Evolutionary conservation across 148 eudicot genomes (phyloP), one percentile per base, ranked within the genome.

Genomic region (Selenicereus undatus): DNA sequence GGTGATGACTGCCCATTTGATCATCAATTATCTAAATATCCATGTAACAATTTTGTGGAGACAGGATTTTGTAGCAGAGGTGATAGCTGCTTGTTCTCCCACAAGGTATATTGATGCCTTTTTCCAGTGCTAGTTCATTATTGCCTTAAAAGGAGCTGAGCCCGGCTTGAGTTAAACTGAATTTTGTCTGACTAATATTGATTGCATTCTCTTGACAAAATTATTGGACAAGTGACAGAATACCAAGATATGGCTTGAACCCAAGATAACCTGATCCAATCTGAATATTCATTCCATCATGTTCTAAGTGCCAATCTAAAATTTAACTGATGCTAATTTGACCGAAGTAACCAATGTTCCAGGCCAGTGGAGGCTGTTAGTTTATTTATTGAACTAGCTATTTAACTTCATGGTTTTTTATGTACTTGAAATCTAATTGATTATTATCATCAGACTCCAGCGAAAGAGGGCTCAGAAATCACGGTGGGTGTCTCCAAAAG

Each of bases 1-100:
- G 98, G 99, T 82, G 92, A 92, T 74, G 94, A 90, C 76, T 96
- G 99, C 82, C 97, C 97, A 22, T 96, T 58, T 87, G 99, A 94
- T 88, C 99, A 96, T 87, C 78, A 92, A 51, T 91, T 96, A 83
- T 91, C 97, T 42, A 96, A 94, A 84, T 96, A 96, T 88, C 98
- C 98, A 5, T 96, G 99, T 85, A 86, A 86, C 75, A 94, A 85
- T 78, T 85, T 56, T 73, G 83, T 79, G 24, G 26, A 88, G 62
- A 85, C 84, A 14, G 95, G 97, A 56, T 91, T 70, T 82, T 96
- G 99, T 89, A 51, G 45, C 88, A 90, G 99, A 82, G 98, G 98
- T 66, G 79, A 89, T 16, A 82, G 82, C 69, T 96, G 99, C 81
- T 45, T 87, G 81, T 96, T 96, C 81, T 94, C 97, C 45, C 98